These are phyloP conservation scores for Sophora flavescens DNA, from an alignment of 306 rosid species.

Conservation along the genomic window DNA sequence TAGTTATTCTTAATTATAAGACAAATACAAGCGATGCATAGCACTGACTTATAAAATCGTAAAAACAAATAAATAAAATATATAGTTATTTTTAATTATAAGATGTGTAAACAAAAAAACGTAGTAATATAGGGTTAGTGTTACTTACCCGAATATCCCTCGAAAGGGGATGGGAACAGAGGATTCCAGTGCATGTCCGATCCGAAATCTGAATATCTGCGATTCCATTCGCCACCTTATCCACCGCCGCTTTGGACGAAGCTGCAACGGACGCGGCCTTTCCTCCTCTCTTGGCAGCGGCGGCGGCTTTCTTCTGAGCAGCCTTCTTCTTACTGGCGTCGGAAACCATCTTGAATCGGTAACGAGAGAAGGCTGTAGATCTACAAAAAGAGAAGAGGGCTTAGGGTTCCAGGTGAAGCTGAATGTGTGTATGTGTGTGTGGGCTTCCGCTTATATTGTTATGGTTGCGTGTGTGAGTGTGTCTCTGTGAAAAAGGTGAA, in stretches of 20 bases:
- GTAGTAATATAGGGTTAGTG: too few species aligned
- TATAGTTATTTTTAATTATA: too few species aligned
- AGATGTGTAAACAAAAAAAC: too few species aligned
- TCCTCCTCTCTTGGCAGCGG: constrained; percentile 95
- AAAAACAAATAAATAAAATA: not conserved
- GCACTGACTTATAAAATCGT: not conserved
- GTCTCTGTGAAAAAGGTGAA: not conserved
- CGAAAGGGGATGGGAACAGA: constrained; percentile 93
- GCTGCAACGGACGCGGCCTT: constrained; percentile 64
- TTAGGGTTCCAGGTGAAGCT: constrained; percentile 38
- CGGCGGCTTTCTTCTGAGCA: constrained; percentile 97
- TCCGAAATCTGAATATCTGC: constrained; percentile 71
- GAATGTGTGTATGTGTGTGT: not conserved
- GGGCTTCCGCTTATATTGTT: not conserved
- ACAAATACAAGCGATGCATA: not conserved
- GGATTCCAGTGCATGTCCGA: constrained; percentile 96
- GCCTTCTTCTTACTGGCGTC: constrained; percentile 99
- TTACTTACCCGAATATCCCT: constrained; percentile 84
- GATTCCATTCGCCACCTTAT: constrained; percentile 64
- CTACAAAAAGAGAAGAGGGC: not conserved
- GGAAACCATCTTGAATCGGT: constrained; percentile 71
- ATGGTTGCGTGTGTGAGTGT: constrained; percentile 10
- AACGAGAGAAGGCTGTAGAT: not conserved
- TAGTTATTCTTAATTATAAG: too few species aligned
- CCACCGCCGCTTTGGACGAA: constrained; percentile 51